Evolutionary conservation across 345 rosid genomes (phyloP).

Genomic region (Gynandropsis gynandra): DNA sequence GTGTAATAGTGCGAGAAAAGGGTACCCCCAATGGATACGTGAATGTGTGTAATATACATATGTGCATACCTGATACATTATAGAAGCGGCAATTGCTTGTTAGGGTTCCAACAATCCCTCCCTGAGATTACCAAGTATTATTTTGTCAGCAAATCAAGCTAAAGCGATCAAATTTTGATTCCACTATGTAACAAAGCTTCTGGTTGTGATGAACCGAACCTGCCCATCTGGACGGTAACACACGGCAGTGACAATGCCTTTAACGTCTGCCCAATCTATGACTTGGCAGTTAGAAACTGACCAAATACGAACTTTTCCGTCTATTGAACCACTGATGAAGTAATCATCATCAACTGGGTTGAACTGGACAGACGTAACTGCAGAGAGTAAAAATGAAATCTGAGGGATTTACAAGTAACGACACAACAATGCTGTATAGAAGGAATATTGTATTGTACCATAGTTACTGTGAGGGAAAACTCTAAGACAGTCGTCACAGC

Average conservation of each 20-base stretch:
- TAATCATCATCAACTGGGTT: conserved; percentile 65
- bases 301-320: conserved; percentile 88
- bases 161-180: too few relatives aligned
- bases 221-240: conserved; percentile 83
- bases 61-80: conserved; percentile 40
- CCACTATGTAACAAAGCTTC: not conserved
- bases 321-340: conserved; percentile 84
- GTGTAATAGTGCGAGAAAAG: not conserved
- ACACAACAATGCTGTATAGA: not conserved
- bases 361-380: conserved; percentile 83
- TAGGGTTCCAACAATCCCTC: conserved; percentile 45
- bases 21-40: not conserved
- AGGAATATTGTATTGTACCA: conserved; percentile 36
- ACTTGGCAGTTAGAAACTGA: conserved; percentile 52
- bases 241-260: conserved; percentile 72
- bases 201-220: conserved; percentile 35
- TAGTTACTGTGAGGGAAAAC: conserved; percentile 69
- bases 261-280: conserved; percentile 68
- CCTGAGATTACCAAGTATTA: conserved; percentile 25
- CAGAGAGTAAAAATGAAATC: conserved; percentile 13
- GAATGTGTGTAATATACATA: not conserved
- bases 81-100: conserved; percentile 53
- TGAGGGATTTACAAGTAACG: not conserved
- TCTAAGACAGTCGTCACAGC: conserved; percentile 46
- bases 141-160: conserved; percentile 1